Base-by-base conservation (phyloP, 306 rosid genomes). In the Bauhinia variegata region DNA sequence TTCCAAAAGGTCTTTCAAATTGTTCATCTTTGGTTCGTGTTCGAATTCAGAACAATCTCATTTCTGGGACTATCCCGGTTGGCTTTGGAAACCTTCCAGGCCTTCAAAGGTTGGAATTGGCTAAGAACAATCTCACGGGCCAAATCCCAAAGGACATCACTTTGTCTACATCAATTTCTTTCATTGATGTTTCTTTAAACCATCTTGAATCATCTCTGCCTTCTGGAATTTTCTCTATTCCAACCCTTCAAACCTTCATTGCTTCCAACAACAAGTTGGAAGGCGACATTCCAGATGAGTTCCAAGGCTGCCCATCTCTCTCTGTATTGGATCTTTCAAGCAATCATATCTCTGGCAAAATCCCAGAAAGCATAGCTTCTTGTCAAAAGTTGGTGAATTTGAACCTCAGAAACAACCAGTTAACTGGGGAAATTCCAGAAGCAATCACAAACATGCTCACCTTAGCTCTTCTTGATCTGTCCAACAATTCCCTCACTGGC, bases 111-210 rank as follows among this genome's bases (percentile, higher is more conserved):
- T 83, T 95, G 47, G 97, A 95, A 50, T 66, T 95, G 66, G 92
- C 96, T 18, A 79, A 78, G 60, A 95, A 95, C 83, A 85, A 87
- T 32, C 70, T 95, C 54, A 78, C 82, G 0, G 96, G 96, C 54
- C 71, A 82, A 67, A 86, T 90, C 72, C 95, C 96, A 6, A 50
- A 50, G 12, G 95, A 84, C 54, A 68, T 88, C 38, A 57, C 89
- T 63, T 56, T 81, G 52, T 91, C 99, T 60, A 41, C 79, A 42
- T 88, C 88, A 6, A 95, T 90, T 72, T 95, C 97, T 56, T 90
- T 90, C 80, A 75, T 95, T 61, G 96, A 90, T 67, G 79, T 90
- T 53, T 90, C 99, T 14, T 81, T 77, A 70, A 95, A 90, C 77
- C 72, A 68, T 73, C 83, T 95, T 33, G 74, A 85, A 10, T 91